These are phyloP conservation scores for Durio zibethinus DNA, from an alignment of 345 rosid species.

Conservation along the genomic window DNA sequence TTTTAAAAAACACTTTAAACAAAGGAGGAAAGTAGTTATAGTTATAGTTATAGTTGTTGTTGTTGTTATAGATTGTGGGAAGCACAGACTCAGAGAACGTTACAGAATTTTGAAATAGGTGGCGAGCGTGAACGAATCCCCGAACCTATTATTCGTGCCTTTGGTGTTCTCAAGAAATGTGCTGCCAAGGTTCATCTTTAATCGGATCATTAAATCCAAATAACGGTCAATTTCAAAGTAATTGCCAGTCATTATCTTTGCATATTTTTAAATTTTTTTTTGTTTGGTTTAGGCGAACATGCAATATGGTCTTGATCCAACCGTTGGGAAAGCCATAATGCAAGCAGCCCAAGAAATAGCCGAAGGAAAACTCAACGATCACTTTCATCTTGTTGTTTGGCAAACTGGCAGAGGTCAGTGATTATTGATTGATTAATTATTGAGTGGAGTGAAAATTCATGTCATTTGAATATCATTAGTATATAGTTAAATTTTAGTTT, in stretches of 20 bases:
- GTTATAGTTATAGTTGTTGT: neutral
- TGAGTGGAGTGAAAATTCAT: neutral
- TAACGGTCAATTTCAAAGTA: too few relatives aligned
- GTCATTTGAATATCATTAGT: neutral
- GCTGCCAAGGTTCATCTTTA: slow-evolving; percentile 68
- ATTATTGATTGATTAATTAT: neutral
- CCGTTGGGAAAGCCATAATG: slow-evolving; percentile 83
- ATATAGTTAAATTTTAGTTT: neutral
- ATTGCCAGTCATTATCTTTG: neutral
- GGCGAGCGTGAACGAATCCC: slow-evolving; percentile 95
- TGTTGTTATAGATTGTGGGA: slow-evolving; percentile 70
- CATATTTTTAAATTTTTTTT: neutral
- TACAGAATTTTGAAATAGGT: slow-evolving; percentile 93
- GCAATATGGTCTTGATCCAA: slow-evolving; percentile 89
- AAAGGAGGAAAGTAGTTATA: neutral
- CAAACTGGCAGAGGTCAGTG: slow-evolving; percentile 95
- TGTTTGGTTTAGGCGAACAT: slow-evolving; percentile 60
- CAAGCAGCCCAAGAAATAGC: slow-evolving; percentile 94
- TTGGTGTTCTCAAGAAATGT: slow-evolving; percentile 89
- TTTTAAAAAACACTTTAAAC: neutral
- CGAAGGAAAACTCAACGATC: slow-evolving; percentile 79
- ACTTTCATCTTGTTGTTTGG: slow-evolving; percentile 92
- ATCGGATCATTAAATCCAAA: neutral
- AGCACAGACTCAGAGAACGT: slow-evolving; percentile 93
- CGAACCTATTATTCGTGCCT: slow-evolving; percentile 89